Percentiles rank a stretch among this genome's conserved stretches.
Evolutionary conservation across 23 red algal genomes (phyloP).

Genomic region (Gracilaria domingensis): DNA sequence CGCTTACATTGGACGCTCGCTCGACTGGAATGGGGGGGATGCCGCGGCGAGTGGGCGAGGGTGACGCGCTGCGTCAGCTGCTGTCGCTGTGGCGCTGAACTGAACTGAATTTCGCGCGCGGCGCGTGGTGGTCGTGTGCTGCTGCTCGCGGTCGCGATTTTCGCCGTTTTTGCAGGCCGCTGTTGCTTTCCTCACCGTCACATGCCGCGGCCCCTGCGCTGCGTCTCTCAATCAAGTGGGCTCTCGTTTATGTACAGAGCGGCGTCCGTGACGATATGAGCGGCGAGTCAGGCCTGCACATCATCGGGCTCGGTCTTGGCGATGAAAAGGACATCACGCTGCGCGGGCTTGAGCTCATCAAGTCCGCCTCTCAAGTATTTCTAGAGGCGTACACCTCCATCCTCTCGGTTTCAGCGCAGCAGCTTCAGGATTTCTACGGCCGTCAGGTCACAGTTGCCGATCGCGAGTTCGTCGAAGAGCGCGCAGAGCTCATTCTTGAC

Average conservation of each 20-base stretch:
- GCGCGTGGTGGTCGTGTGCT: conserved; percentile 3
- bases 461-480: conserved; percentile 95
- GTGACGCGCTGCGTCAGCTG: neutral
- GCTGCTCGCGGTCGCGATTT: neutral
- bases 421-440: conserved; percentile 77
- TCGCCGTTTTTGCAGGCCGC: neutral
- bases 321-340: conserved; percentile 95
- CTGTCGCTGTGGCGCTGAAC: neutral
- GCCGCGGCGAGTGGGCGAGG: neutral
- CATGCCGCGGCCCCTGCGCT: too few relatives aligned
- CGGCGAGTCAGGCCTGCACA: conserved; percentile 51
- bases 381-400: conserved; percentile 97
- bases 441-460: conserved; percentile 79
- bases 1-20: conserved; percentile 49
- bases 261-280: too few relatives aligned
- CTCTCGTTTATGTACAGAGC: too few relatives aligned
- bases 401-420: conserved; percentile 56
- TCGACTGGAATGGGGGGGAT: neutral
- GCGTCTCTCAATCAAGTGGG: too few relatives aligned
- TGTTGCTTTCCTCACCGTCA: neutral
- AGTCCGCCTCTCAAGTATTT: conserved; percentile 68
- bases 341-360: conserved; percentile 82
- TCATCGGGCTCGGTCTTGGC: conserved; percentile 97
- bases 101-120: neutral
- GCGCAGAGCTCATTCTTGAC: conserved; percentile 71